Evolutionary conservation across 2,329 filamentous ascomycete genomes (phyloP), one percentile per base, ranked within the genome.

Genomic region (Sporothrix mexicana): DNA sequence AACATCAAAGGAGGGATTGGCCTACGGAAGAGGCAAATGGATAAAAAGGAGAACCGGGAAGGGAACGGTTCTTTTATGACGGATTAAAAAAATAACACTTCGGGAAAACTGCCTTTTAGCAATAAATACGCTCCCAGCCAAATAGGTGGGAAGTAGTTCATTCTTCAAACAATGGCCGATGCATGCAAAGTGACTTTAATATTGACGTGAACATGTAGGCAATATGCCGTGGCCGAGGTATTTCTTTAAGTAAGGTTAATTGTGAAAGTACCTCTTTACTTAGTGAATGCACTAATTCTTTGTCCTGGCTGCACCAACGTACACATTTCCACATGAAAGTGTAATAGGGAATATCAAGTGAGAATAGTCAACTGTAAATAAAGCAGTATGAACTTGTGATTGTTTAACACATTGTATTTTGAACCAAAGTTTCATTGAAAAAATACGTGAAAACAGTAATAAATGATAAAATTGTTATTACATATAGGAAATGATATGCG

Each of bases 21-120:
- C 47, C 20, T 47, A 68, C 47, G 47, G 25, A 68, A 53, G 41
- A 68, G 66, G 66, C 66, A 53, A 41, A 36, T 55, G 47, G 23
- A 53, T 17, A 53, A 41, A 68, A 68, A 68, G 10, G 25, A 17
- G 25, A 53, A 41, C 66, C 47, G 47, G 25, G 30, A 68, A 68
- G 66, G 66, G 66, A 55, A 68, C 30, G 66, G 47, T 43, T 53
- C 25, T 67, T 30, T 30, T 36, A 68, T 68, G 47, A 68, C 45
- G 66, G 66, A 30, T 36, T 25, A 68, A 53, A 68, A 51, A 68
- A 68, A n/a, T 41, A 20, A 20, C 25, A 20, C 41, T 53, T 53
- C 47, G 66, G 66, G 53, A 68, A 68, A 41, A 17, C 41, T 17
- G 8, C 45, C n/a, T 68, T 68, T 51, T 30, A 66, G 66, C 66